Evolutionary conservation across 75 land plant species (phyloP), one percentile per base, ranked within the genome.

Genomic region (Selaginella tamariscina): DNA sequence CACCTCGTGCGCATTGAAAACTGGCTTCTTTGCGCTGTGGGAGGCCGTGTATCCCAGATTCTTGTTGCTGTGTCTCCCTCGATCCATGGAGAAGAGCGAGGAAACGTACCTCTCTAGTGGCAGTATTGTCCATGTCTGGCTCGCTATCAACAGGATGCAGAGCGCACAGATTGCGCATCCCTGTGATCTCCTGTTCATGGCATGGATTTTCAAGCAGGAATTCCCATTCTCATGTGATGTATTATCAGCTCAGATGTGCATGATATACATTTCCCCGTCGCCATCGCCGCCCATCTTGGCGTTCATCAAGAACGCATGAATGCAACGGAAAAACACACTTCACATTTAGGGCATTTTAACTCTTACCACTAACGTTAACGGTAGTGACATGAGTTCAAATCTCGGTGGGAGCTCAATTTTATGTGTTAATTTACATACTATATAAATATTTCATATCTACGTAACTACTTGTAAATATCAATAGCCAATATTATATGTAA

Each of bases 241-340:
- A 39, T 15, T 5, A 39, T 39, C 49, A 15, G 49, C 49, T 39
- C 49, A 15, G 5, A 15, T 39, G 49, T 5, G 15, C 5, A 15
- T 39, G 49, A 15, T 5, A 39, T 5, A 5, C 49, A 5, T 15
- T 15, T 15, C 49, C 5, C 11, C 49, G 49, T 39, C 49, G 49
- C 49, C 49, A 39, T 39, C 49, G 49, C 49, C 49, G 49, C 49
- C 49, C 49, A 5, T 39, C 49, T 39, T 15, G 5, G 11, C 49
- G 11, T 15, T 39, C 49, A 39, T 39, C 49, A 39, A 39, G 49
- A 39, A 5, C 15, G 49, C 49, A 39, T 39, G 49, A 39, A 39
- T 39, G 49, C 49, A 39, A 39, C 49, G 49, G 49, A 39, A 39
- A 5, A 39, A 15, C 49, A 39, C 49, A n/a, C n/a, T 70, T 44